A percentile compares a stretch with the other conserved stretches of the same genome.
These are phyloP conservation scores for Podospora pseudopauciseta DNA, from an alignment of 495 filamentous ascomycete genomes.

Conservation along the genomic window DNA sequence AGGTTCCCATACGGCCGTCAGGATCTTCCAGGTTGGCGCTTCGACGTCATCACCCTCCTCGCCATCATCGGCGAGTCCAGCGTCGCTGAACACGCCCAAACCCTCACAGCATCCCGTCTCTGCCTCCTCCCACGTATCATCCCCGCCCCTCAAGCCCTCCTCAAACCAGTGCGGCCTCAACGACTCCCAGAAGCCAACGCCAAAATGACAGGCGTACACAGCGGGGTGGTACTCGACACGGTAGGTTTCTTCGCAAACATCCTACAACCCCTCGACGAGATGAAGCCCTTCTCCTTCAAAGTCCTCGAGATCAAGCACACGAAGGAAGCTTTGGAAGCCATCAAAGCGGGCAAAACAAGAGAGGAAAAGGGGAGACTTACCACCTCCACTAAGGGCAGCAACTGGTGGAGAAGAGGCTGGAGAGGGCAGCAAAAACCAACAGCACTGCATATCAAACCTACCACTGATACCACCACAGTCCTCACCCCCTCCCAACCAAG, in stretches of 20 bases:
- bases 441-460: background rate
- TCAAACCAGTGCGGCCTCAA: constrained; percentile 54
- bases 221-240: constrained; percentile 49
- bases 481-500: background rate
- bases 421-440: background rate
- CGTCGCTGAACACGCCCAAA: constrained; percentile 54
- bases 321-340: constrained; percentile 10
- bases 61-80: constrained; percentile 61
- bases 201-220: constrained; percentile 55
- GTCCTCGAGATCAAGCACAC: constrained; percentile 45
- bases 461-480: background rate
- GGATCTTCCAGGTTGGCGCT: constrained; percentile 46
- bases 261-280: constrained; percentile 51
- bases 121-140: constrained; percentile 61
- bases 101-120: constrained; percentile 53
- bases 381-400: background rate
- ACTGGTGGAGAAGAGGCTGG: background rate
- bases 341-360: background rate
- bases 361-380: background rate
- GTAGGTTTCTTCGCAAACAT: constrained; percentile 62
- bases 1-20: constrained; percentile 32
- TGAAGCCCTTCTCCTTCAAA: constrained; percentile 44
- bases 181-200: constrained; percentile 53
- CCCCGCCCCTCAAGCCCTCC: constrained; percentile 62
- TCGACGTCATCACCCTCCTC: constrained; percentile 61